phyloP scores from a whole-genome alignment of 2,329 filamentous ascomycete genomes.

The Orbilia oligospora region DNA sequence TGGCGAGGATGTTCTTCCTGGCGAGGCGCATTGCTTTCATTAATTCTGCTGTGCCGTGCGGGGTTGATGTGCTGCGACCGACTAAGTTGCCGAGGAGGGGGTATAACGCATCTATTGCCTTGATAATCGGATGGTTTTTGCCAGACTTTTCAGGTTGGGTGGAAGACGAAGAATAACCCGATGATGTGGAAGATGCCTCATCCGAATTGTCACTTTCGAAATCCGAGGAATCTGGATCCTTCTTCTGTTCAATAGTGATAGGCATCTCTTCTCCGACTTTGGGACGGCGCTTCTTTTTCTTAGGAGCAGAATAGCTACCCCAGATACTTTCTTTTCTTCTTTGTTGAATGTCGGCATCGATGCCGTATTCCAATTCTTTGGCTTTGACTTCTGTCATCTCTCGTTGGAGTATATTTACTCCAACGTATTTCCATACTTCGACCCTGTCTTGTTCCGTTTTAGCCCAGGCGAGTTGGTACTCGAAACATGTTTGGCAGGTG shows the following conservation, averaged over 20 bases:
- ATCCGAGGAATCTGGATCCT: background rate
- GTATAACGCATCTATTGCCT: conserved; percentile 43
- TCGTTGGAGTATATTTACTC: conserved; percentile 32
- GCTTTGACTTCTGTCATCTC: conserved; percentile 22
- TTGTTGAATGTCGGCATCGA: background rate
- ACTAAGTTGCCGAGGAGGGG: conserved; percentile 14
- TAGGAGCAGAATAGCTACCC: background rate
- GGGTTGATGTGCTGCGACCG: conserved; percentile 1
- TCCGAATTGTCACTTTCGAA: background rate
- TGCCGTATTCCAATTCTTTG: conserved; percentile 4
- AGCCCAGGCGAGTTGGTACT: conserved; percentile 43
- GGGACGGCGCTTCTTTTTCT: background rate
- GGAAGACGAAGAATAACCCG: conserved; percentile 21
- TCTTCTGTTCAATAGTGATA: background rate
- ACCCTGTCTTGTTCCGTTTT: conserved; percentile 38
- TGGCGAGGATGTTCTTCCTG: conserved; percentile 20
- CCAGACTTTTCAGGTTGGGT: conserved; percentile 3
- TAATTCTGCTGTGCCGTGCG: conserved; percentile 29
- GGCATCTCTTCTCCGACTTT: background rate
- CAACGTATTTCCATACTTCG: conserved; percentile 39
- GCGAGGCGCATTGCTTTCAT: conserved; percentile 21
- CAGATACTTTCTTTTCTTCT: background rate
- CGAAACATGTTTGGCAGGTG: conserved; percentile 51
- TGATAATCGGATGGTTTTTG: conserved; percentile 40
- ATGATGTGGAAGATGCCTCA: background rate